Evolutionary conservation across 768 basidiomycete species (phyloP).

Genomic region (Mycena belliarum): DNA sequence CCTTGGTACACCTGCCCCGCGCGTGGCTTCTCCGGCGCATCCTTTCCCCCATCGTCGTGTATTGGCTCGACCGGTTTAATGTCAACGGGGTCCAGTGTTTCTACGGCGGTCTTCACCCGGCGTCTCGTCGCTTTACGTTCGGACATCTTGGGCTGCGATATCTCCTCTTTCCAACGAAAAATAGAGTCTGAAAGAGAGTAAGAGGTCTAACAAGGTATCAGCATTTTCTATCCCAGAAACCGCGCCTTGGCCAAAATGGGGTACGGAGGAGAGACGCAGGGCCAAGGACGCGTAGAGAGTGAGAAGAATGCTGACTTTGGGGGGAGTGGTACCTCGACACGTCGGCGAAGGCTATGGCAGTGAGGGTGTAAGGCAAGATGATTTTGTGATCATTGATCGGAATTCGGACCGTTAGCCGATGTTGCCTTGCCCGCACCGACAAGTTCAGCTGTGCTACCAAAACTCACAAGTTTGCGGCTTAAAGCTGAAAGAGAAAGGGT

Average conservation of each 20-base stretch:
- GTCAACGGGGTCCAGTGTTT: not conserved
- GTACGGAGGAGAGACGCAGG: not conserved
- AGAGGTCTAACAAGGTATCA: slow-evolving; percentile 12
- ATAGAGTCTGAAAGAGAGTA: slow-evolving; percentile 13
- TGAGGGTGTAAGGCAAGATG: not conserved
- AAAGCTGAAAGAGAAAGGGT: too few relatives aligned
- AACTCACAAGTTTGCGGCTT: too few relatives aligned
- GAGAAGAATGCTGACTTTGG: not conserved
- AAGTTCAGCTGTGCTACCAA: too few relatives aligned
- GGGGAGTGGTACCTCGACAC: slow-evolving; percentile 14
- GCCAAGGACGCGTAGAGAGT: not conserved
- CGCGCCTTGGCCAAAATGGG: not conserved
- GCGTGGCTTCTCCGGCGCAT: not conserved
- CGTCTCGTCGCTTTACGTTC: slow-evolving; percentile 2
- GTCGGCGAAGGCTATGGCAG: not conserved
- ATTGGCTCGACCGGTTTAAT: not conserved
- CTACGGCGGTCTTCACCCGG: not conserved
- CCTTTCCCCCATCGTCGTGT: slow-evolving; percentile 7
- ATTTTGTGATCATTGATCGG: slow-evolving; percentile 1
- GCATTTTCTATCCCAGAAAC: not conserved
- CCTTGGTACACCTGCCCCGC: slow-evolving; percentile 5
- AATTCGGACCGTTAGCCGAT: too few relatives aligned
- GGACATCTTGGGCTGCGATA: not conserved
- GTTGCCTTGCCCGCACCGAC: too few relatives aligned
- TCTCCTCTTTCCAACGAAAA: not conserved